These are phyloP conservation scores for Solanum clarkiae DNA, from an alignment of 257 asterid genomes.

Conservation along the genomic window DNA sequence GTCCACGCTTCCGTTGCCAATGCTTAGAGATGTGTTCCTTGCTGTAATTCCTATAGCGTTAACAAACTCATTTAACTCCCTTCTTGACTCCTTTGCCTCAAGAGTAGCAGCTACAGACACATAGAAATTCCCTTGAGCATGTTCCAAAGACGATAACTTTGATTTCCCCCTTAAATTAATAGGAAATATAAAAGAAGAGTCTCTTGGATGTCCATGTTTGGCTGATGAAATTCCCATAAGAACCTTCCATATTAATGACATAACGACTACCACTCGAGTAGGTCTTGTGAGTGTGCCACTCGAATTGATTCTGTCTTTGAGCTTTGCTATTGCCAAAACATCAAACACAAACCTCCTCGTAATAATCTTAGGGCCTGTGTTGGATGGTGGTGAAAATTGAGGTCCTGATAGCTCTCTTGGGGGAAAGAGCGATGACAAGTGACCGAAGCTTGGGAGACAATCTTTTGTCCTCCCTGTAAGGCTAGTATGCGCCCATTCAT, in stretches of 20 bases:
- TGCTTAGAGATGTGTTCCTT: neutral
- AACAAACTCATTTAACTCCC: neutral
- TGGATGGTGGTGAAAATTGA: neutral
- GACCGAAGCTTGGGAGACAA: neutral
- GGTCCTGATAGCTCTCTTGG: neutral
- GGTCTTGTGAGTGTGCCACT: no score
- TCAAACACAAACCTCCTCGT: neutral
- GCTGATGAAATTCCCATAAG: neutral
- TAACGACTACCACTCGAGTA: neutral
- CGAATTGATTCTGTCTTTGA: neutral
- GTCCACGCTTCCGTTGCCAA: neutral
- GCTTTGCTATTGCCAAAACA: neutral
- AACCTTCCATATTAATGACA: conserved; percentile 14
- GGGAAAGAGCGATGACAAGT: neutral
- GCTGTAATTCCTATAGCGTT: neutral
- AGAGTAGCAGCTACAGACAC: neutral
- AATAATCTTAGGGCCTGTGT: neutral
- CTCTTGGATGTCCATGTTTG: neutral
- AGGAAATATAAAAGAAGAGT: neutral
- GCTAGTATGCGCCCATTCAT: conserved; percentile 2
- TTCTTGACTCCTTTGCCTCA: neutral
- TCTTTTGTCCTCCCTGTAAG: neutral
- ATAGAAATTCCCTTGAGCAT: neutral
- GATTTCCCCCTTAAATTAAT: conserved; percentile 6
- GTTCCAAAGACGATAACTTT: neutral